Evolutionary conservation across 768 basidiomycete species (phyloP).

Genomic region (Mycena rosella): DNA sequence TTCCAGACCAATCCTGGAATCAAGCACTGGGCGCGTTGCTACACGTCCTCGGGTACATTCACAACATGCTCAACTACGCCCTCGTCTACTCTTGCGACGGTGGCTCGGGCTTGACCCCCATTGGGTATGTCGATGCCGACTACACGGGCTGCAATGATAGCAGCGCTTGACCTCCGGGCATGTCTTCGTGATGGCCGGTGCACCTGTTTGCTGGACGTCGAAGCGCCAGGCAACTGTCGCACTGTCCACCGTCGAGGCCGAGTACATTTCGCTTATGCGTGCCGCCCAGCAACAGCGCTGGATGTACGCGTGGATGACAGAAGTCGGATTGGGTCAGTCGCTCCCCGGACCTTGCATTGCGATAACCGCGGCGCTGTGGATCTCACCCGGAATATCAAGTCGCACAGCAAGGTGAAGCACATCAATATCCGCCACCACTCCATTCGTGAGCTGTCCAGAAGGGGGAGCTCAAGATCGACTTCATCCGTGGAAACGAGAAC

Average conservation of each 20-base stretch:
- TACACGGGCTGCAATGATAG: constrained; percentile 2
- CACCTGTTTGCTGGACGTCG: not conserved
- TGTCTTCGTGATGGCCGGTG: not conserved
- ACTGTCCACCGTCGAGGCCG: not conserved
- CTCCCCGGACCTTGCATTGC: not conserved
- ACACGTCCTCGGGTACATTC: constrained; percentile 7
- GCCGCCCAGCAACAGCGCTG: not conserved
- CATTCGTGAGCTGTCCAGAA: not conserved
- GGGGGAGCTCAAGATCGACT: not conserved
- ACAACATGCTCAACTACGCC: not conserved
- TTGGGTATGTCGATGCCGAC: constrained; percentile 39
- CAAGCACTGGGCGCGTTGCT: not conserved
- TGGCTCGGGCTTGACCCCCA: not conserved
- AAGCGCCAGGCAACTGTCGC: not conserved
- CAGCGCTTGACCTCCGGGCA: not conserved
- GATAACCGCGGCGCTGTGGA: not conserved
- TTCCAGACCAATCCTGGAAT: constrained; percentile 11
- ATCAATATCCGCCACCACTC: not conserved
- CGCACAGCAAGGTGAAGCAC: not conserved
- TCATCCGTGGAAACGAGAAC: not conserved
- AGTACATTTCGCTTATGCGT: not conserved
- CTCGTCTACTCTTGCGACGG: not conserved
- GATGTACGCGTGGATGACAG: not conserved
- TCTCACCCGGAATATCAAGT: not conserved
- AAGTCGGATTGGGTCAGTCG: not conserved